Percentiles rank a stretch among this genome's conserved stretches.
These are phyloP conservation scores for Cutaneotrichosporon spelunceum DNA, from an alignment of 1,284 basidiomycete genomes.

Conservation along the genomic window DNA sequence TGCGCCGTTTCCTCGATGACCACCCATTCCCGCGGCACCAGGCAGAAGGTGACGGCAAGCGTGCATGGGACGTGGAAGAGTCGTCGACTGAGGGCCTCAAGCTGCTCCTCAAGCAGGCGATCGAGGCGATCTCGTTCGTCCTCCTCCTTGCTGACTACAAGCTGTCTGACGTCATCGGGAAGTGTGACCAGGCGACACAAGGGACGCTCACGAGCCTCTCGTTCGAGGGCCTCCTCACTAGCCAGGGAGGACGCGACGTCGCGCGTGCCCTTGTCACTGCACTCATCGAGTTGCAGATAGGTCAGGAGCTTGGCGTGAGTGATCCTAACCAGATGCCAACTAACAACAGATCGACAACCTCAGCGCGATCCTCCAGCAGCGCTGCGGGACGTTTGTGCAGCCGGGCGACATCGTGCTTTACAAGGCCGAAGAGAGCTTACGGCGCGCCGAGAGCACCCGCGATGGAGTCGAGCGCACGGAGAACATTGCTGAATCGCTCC, in stretches of 20 bases:
- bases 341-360: constrained; percentile 80
- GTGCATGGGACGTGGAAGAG: constrained; percentile 50
- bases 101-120: constrained; percentile 70
- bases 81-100: constrained; percentile 38
- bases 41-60: constrained; percentile 43
- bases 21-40: constrained; percentile 44
- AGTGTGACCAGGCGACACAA: constrained; percentile 57
- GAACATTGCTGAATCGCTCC: constrained; percentile 74
- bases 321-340: constrained; percentile 15
- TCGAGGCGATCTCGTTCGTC: constrained; percentile 90
- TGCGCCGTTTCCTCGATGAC: constrained; percentile 66
- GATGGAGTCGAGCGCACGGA: constrained; percentile 69
- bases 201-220: constrained; percentile 66
- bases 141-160: constrained; percentile 88
- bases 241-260: constrained; percentile 72
- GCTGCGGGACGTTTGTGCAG: constrained; percentile 96
- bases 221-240: constrained; percentile 79
- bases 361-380: constrained; percentile 86
- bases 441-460: constrained; percentile 79
- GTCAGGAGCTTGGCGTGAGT: constrained; percentile 85
- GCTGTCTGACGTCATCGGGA: constrained; percentile 71
- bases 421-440: constrained; percentile 93
- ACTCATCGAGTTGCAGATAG: constrained; percentile 96
- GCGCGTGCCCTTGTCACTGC: constrained; percentile 88
- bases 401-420: constrained; percentile 97